phyloP scores from a whole-genome alignment of 306 rosid genomes.

The Potentilla sterilis region DNA sequence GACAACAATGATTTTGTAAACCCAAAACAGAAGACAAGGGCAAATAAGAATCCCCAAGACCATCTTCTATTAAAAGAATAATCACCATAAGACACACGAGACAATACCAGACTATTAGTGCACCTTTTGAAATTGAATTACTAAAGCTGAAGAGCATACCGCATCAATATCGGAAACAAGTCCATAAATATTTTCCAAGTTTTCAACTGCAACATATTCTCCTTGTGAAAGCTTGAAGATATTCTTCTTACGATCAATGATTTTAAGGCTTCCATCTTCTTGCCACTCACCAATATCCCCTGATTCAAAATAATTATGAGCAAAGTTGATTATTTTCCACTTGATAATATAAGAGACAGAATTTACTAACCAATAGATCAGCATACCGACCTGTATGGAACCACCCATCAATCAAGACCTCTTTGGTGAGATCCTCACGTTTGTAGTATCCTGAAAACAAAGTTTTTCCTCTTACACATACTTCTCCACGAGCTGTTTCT shows the following conservation, averaged over 20 bases:
- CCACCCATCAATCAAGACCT: constrained; percentile 85
- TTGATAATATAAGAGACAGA: constrained; percentile 16
- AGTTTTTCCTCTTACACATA: constrained; percentile 73
- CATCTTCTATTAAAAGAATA: background rate
- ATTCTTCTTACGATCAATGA: constrained; percentile 94
- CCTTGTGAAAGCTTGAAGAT: constrained; percentile 99
- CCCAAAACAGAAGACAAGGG: background rate
- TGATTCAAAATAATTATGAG: constrained; percentile 37
- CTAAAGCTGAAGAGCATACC: constrained; percentile 42
- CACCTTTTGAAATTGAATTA: background rate
- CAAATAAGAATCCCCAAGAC: background rate
- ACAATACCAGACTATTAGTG: background rate
- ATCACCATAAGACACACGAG: background rate
- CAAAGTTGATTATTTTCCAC: background rate
- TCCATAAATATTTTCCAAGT: constrained; percentile 82
- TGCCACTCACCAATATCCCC: constrained; percentile 99
- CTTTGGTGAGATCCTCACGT: constrained; percentile 90
- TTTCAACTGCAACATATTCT: constrained; percentile 98
- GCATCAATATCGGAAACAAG: constrained; percentile 67
- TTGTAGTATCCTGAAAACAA: constrained; percentile 89
- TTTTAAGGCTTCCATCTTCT: constrained; percentile 90
- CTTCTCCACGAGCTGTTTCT: constrained; percentile 79
- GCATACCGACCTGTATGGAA: constrained; percentile 81
- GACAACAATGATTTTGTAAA: background rate
- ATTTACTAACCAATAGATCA: constrained; percentile 20